Percentiles rank a stretch among this genome's conserved stretches.
Evolutionary conservation across 371 early-diverging fungal genomes (phyloP).

Genomic region (Cokeromyces recurvatus): DNA sequence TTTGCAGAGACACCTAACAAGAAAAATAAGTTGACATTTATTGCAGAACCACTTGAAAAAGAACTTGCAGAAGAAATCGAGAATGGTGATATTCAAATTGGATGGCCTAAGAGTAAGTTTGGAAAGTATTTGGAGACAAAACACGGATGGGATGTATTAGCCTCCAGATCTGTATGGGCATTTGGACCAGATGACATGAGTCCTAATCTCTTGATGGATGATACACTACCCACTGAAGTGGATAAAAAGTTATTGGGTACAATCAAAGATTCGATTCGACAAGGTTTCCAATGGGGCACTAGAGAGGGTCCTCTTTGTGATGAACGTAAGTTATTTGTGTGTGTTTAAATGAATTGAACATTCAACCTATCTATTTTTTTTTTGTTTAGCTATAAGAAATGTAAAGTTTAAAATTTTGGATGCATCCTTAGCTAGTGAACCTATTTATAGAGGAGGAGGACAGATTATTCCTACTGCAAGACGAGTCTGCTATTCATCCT

Average conservation of each 20-base stretch:
- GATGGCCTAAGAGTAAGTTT: conserved; percentile 74
- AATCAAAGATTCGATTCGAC: conserved; percentile 81
- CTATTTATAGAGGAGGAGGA: conserved; percentile 91
- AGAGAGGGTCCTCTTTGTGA: conserved; percentile 96
- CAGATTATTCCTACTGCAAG: conserved; percentile 98
- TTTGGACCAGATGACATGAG: conserved; percentile 94
- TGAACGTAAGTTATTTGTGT: conserved; percentile 89
- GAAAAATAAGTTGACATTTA: conserved; percentile 94
- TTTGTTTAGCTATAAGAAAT: conserved; percentile 76
- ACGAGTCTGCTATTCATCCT: conserved; percentile 95
- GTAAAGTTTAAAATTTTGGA: conserved; percentile 91
- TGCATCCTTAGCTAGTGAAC: conserved; percentile 80
- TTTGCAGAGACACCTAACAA: conserved; percentile 98
- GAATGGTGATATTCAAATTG: conserved; percentile 60
- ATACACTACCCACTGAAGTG: conserved; percentile 86
- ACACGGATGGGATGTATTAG: conserved; percentile 93
- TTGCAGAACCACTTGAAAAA: conserved; percentile 91
- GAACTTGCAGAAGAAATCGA: conserved; percentile 92
- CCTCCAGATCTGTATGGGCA: conserved; percentile 92
- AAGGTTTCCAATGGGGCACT: conserved; percentile 98
- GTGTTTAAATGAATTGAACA: too few relatives aligned
- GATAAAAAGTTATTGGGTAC: conserved; percentile 77
- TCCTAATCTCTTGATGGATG: conserved; percentile 92
- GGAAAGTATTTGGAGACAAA: conserved; percentile 77
- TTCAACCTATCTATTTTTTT: too few relatives aligned